Conservation (phyloP, 345 rosid species). For the Sonneratia alba region DNA sequence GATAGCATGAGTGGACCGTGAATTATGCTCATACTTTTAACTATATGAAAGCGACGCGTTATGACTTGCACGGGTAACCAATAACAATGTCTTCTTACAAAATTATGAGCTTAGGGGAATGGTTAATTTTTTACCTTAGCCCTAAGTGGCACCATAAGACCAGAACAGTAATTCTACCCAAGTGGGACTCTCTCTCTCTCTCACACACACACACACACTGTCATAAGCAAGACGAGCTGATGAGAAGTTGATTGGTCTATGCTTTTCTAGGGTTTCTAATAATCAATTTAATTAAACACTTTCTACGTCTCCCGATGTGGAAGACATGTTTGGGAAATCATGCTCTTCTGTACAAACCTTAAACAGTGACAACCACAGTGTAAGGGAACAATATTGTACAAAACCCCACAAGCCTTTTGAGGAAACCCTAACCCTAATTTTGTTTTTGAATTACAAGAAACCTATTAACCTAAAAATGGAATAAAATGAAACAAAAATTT, state of each 20-base stretch:
- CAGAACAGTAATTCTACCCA: slow-evolving; percentile 1
- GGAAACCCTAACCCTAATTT: slow-evolving; percentile 12
- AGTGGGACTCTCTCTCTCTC: neutral
- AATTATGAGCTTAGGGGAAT: neutral
- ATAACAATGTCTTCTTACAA: neutral
- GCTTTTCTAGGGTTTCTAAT: slow-evolving; percentile 5
- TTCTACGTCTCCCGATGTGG: neutral
- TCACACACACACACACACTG: neutral
- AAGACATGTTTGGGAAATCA: neutral
- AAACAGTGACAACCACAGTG: neutral
- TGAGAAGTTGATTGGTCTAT: slow-evolving; percentile 6
- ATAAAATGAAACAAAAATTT: too few relatives aligned
- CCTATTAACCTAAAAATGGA: neutral
- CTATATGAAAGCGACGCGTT: neutral
- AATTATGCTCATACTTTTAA: neutral
- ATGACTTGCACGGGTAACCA: neutral
- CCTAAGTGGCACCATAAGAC: neutral
- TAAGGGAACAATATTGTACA: neutral
- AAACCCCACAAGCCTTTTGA: neutral
- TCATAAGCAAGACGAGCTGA: too few relatives aligned
- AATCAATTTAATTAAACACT: neutral
- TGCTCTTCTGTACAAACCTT: neutral
- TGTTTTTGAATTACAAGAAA: too few relatives aligned
- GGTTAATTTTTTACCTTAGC: neutral
- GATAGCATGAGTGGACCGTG: neutral